Base-by-base conservation (phyloP, 1,284 basidiomycete genomes). In the Cystobasidium pallidum region DNA sequence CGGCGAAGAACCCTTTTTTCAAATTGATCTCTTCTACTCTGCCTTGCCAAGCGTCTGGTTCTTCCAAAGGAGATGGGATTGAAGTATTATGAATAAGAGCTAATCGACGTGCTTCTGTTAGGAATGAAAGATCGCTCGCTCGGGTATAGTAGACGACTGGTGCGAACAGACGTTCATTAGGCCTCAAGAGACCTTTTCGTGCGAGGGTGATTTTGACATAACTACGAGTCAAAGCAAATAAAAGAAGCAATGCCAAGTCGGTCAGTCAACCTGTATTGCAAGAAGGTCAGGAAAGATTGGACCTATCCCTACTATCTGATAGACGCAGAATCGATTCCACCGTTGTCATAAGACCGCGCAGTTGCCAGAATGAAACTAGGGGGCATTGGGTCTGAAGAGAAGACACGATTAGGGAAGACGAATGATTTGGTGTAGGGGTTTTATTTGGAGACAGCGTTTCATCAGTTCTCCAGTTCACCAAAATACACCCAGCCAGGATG, bases 121-220 rank as follows among this genome's bases (percentile, higher is more conserved):
- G 28, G 36, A 62, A 58, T 17, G 52, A 21, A 0, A 70, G 51
- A 34, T 66, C 41, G 24, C 28, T 43, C 11, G 66, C 55, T 21
- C 68, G 74, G 2, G 57, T 64, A 52, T 73, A 52, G 36, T 64
- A 72, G 32, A 72, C 71, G 15, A 75, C 55, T 3, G 74, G 74
- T 2, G 70, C 70, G 21, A 75, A 70, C 1, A 75, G 59, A 1
- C 74, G 74, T n/a, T 75, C 74, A 36, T 75, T 75, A 7, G 70
- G 71, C n/a, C 74, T 3, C 21, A 75, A 39, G 0, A 75, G 51
- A 15, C 74, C 74, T 39, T 66, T 63, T 17, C 71, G 55, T 13
- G 65, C 71, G 19, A 75, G 54, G 17, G 74, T 75, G 10, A 73
- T 59, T 45, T 75, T 75, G 32, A 74, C 43, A 34, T 74, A 74